These are phyloP conservation scores for Solanum chaucha DNA, from an alignment of 257 asterid species.

Conservation along the genomic window DNA sequence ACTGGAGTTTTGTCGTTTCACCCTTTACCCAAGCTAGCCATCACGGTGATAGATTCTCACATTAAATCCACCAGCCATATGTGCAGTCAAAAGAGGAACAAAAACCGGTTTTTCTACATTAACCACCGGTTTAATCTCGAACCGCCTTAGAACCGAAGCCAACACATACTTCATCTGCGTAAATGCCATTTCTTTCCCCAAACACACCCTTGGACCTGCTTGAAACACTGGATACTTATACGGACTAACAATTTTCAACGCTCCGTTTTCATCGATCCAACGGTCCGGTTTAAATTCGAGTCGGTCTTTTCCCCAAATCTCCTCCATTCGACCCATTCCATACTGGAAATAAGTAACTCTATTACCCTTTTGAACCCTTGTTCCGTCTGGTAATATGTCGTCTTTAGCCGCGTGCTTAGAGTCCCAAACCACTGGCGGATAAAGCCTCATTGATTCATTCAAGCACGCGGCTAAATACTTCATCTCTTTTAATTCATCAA, in stretches of 20 bases:
- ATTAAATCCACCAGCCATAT: constrained; percentile 53
- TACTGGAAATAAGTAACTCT: neutral
- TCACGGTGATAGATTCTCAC: constrained; percentile 12
- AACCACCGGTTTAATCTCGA: constrained; percentile 28
- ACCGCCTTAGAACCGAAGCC: constrained; percentile 30
- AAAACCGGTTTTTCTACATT: constrained; percentile 27
- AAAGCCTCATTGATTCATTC: constrained; percentile 71
- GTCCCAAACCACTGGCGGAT: constrained; percentile 94
- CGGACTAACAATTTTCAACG: neutral
- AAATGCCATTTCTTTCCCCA: constrained; percentile 17
- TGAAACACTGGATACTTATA: constrained; percentile 6
- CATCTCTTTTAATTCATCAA: constrained; percentile 30
- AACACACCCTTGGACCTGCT: constrained; percentile 15
- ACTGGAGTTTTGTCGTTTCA: neutral
- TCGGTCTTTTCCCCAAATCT: constrained; percentile 11
- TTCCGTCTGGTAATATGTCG: constrained; percentile 72
- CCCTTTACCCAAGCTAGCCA: neutral
- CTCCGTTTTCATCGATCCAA: constrained; percentile 6
- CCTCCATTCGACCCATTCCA: constrained; percentile 13
- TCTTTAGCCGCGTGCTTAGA: constrained; percentile 7
- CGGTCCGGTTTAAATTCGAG: constrained; percentile 13
- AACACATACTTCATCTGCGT: constrained; percentile 5
- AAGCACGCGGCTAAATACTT: constrained; percentile 42
- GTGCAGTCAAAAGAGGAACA: constrained; percentile 45
- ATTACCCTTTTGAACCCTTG: constrained; percentile 7